These are phyloP conservation scores for Elsinoe necatrix DNA, from an alignment of 2,329 filamentous ascomycete species.

Conservation along the genomic window DNA sequence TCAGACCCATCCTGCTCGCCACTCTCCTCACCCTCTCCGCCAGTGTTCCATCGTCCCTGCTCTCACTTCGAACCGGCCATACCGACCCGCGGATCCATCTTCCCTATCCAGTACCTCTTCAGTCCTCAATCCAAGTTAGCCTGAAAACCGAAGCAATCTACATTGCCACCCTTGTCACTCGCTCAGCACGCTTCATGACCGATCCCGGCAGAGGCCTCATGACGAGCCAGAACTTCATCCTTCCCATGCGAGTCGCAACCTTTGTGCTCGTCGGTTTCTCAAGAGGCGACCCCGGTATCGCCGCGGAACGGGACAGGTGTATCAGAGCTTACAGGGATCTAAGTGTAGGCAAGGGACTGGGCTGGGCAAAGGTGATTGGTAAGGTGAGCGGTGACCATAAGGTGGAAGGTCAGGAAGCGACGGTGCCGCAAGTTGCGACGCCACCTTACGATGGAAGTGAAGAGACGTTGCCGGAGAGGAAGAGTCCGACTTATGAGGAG, in stretches of 20 bases:
- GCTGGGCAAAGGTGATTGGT: conserved; percentile 5
- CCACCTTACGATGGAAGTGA: neutral
- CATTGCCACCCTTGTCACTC: conserved; percentile 63
- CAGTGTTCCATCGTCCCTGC: neutral
- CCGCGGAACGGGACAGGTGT: neutral
- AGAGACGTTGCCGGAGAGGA: neutral
- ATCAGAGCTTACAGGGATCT: conserved; percentile 1
- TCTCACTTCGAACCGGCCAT: neutral
- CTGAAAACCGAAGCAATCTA: conserved; percentile 68
- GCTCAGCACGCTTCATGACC: conserved; percentile 52
- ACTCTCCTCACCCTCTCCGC: conserved; percentile 2
- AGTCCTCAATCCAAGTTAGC: conserved; percentile 40
- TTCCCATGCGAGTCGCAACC: conserved; percentile 5
- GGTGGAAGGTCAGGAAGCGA: neutral
- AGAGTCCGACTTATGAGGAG: neutral
- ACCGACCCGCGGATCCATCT: neutral
- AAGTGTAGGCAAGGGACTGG: conserved; percentile 4
- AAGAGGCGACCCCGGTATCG: neutral
- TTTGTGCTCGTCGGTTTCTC: conserved; percentile 4
- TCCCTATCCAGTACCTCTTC: conserved; percentile 18
- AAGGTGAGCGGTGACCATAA: conserved; percentile 9
- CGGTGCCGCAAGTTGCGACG: neutral
- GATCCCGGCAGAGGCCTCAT: conserved; percentile 25
- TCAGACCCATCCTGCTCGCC: conserved; percentile 17
- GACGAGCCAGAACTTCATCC: conserved; percentile 9